Evolutionary conservation across 345 rosid species (phyloP).

Genomic region (Hypericum androsaemum): DNA sequence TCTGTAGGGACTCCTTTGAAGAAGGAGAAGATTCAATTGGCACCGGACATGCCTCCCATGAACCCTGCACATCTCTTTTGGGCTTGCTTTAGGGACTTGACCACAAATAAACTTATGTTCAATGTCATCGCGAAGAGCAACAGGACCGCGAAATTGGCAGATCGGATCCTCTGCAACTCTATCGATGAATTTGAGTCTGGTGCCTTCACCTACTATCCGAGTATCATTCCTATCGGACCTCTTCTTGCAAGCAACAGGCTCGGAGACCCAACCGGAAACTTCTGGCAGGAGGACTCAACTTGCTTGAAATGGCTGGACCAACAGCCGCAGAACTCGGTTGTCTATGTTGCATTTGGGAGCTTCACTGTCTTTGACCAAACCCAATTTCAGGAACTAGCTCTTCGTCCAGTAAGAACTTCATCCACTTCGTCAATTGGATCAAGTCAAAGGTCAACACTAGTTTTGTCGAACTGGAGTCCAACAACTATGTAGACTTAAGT

Average conservation of each 20-base stretch:
- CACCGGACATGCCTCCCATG: conserved; percentile 13
- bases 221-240: conserved; percentile 14
- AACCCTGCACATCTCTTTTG: conserved; percentile 9
- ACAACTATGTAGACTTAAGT: too few species aligned
- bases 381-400: too few species aligned
- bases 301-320: too few species aligned
- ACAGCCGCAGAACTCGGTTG: too few species aligned
- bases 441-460: too few species aligned
- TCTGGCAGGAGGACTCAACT: conserved; percentile 1
- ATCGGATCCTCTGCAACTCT: conserved; percentile 18
- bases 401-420: too few species aligned
- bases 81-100: conserved; percentile 6
- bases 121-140: not conserved
- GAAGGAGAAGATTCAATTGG: conserved; percentile 7
- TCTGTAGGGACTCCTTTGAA: conserved; percentile 10
- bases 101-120: conserved; percentile 1
- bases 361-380: too few species aligned
- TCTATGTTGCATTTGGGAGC: too few species aligned
- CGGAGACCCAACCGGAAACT: conserved; percentile 1
- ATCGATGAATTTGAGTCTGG: conserved; percentile 10
- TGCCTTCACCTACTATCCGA: conserved; percentile 2
- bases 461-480: too few species aligned
- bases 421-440: too few species aligned
- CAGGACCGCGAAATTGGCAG: conserved; percentile 1
- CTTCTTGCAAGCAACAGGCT: conserved; percentile 7